phyloP scores from a whole-genome alignment of 192 early-diverging fungal genomes.

The Coemansia sp. region DNA sequence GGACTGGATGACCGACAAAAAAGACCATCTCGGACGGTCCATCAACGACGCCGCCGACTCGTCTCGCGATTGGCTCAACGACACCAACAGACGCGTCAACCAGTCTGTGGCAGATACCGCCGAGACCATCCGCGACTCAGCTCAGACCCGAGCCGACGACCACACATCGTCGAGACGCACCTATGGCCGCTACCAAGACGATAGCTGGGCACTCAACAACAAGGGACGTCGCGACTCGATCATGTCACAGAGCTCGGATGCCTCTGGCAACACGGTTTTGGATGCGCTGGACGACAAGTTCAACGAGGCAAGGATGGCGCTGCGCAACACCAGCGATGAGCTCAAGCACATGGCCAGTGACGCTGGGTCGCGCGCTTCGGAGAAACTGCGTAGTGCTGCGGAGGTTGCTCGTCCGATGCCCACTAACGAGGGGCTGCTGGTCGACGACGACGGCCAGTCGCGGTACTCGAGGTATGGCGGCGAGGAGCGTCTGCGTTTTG shows the following conservation, averaged over 20 bases:
- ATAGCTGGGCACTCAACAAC: neutral
- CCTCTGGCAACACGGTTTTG: slow-evolving; percentile 19
- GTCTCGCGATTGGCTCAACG: neutral
- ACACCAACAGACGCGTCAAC: neutral
- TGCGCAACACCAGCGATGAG: slow-evolving; percentile 25
- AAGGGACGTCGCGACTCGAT: slow-evolving; percentile 32
- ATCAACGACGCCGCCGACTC: slow-evolving; percentile 9
- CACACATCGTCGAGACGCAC: neutral
- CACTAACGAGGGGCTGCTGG: slow-evolving; percentile 25
- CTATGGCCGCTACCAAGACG: neutral
- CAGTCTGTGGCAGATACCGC: slow-evolving; percentile 13
- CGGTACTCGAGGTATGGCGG: neutral
- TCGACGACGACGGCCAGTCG: neutral
- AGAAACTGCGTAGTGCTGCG: slow-evolving; percentile 13
- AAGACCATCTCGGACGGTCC: slow-evolving; percentile 14
- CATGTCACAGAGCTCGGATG: neutral
- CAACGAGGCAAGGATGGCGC: slow-evolving; percentile 33
- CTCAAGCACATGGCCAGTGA: slow-evolving; percentile 31
- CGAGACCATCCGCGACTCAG: slow-evolving; percentile 3
- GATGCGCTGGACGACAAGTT: slow-evolving; percentile 39
- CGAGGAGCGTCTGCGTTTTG: slow-evolving; percentile 21
- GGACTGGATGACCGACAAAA: slow-evolving; percentile 19
- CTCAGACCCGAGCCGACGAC: neutral
- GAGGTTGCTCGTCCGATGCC: slow-evolving; percentile 19
- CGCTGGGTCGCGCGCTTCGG: slow-evolving; percentile 17